Evolutionary conservation across 768 basidiomycete genomes (phyloP).

Genomic region (Chalciporus sphaerocephalus): DNA sequence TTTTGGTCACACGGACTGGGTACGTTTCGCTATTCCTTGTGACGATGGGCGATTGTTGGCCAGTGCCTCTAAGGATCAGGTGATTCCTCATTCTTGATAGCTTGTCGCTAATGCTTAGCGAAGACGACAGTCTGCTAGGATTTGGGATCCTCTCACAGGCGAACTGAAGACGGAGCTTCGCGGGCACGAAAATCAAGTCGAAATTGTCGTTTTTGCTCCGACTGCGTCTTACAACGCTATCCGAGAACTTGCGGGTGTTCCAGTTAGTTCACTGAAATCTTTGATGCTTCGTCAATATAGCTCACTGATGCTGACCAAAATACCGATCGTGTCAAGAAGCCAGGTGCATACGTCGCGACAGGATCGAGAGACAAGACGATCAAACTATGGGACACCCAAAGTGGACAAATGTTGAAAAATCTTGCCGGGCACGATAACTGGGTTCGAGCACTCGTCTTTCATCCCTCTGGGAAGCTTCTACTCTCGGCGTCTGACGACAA

Average conservation of each 20-base stretch:
- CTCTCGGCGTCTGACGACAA: constrained; percentile 93
- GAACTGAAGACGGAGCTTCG: constrained; percentile 79
- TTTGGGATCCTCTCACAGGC: constrained; percentile 71
- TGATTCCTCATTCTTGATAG: constrained; percentile 31
- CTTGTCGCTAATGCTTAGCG: not conserved
- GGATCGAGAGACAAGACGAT: constrained; percentile 90
- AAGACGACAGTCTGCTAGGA: constrained; percentile 58
- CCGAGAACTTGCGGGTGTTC: constrained; percentile 68
- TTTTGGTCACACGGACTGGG: constrained; percentile 80
- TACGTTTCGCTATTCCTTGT: constrained; percentile 61
- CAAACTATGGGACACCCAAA: constrained; percentile 84
- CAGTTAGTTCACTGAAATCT: constrained; percentile 41
- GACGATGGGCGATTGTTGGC: constrained; percentile 70
- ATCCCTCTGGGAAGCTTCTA: constrained; percentile 84
- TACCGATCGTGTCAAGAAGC: constrained; percentile 47
- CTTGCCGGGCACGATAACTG: constrained; percentile 88
- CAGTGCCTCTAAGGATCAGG: constrained; percentile 87
- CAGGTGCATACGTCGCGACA: constrained; percentile 64
- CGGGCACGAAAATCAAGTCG: constrained; percentile 85
- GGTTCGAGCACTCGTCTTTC: constrained; percentile 84
- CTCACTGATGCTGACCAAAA: constrained; percentile 34
- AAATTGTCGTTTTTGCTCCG: constrained; percentile 79
- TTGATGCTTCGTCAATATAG: not conserved
- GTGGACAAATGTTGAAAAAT: constrained; percentile 75
- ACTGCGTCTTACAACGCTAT: constrained; percentile 69